Conservation (phyloP, 1,139 yeast genomes). For the Sugiyamaella paludigena region DNA sequence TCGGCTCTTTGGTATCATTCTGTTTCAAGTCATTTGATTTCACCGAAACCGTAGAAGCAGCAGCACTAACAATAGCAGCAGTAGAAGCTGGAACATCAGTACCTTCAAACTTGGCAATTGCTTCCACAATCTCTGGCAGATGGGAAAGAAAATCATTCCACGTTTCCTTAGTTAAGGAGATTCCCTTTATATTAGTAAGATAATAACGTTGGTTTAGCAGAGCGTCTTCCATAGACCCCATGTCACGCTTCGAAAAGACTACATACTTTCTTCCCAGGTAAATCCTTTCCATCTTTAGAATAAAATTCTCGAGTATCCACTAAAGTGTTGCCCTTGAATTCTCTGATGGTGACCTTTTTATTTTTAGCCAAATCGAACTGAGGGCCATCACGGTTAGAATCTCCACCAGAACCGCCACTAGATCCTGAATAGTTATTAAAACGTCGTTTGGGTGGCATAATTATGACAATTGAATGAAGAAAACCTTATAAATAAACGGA, state of each 20-base stretch:
- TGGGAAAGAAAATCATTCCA: conserved; percentile 58
- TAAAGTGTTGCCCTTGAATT: conserved; percentile 60
- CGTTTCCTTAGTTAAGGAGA: conserved; percentile 67
- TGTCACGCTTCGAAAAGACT: no score
- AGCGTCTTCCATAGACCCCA: neutral
- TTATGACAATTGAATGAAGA: no score
- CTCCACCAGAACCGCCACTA: neutral
- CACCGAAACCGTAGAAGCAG: neutral
- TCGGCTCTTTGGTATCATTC: neutral
- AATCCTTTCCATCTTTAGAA: conserved; percentile 53
- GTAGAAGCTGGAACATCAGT: neutral
- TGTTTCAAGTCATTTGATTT: neutral
- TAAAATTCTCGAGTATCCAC: conserved; percentile 84
- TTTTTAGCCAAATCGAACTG: conserved; percentile 54
- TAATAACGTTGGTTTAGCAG: neutral
- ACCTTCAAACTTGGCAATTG: conserved; percentile 43
- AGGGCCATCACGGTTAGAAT: conserved; percentile 7
- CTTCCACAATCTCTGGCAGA: conserved; percentile 57
- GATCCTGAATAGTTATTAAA: neutral
- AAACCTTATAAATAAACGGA: no score
- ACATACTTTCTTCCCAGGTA: conserved; percentile 71
- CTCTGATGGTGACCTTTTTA: conserved; percentile 69
- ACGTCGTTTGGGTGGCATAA: conserved; percentile 1
- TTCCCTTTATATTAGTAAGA: conserved; percentile 46
- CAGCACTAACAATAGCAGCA: no score